Conservation (phyloP, 139 green algal species). For the Auxenochlorella pyrenoidosa region DNA sequence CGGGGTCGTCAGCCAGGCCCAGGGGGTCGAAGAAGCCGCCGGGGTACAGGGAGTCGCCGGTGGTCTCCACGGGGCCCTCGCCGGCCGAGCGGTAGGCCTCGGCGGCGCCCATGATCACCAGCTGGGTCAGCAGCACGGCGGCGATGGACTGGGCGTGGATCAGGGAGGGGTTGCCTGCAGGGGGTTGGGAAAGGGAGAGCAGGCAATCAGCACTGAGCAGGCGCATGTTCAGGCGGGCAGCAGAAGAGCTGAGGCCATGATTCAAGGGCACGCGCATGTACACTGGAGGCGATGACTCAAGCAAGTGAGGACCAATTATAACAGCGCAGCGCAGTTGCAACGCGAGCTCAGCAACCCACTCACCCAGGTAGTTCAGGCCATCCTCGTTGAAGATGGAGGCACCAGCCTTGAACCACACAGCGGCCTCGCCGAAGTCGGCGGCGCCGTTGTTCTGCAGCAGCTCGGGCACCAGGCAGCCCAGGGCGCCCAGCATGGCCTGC, state of each 20-base stretch:
- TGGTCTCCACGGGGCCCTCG: constrained; percentile 52
- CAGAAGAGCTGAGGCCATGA: too few species aligned
- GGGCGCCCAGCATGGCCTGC: constrained; percentile 81
- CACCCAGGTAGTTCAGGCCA: constrained; percentile 83
- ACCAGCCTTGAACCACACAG: constrained; percentile 97
- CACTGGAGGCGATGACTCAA: too few species aligned
- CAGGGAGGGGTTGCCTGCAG: constrained; percentile 70
- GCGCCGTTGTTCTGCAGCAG: constrained; percentile 52
- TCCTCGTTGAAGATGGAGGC: constrained; percentile 91
- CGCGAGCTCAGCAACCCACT: not conserved
- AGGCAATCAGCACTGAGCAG: not conserved
- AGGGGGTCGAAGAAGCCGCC: constrained; percentile 91
- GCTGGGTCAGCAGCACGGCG: constrained; percentile 87
- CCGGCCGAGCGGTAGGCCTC: constrained; percentile 84
- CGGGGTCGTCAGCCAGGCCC: constrained; percentile 86
- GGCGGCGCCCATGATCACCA: constrained; percentile 51
- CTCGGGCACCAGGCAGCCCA: constrained; percentile 66
- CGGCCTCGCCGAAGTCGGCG: constrained; percentile 60
- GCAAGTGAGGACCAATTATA: too few species aligned
- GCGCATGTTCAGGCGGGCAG: not conserved
- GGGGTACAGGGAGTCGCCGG: constrained; percentile 74
- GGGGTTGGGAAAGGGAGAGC: not conserved
- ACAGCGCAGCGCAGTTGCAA: too few species aligned
- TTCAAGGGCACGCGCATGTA: too few species aligned
- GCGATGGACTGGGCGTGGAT: constrained; percentile 94